A percentile compares a stretch with the other conserved stretches of the same genome.
Conservation (phyloP, 2,329 filamentous ascomycete genomes). For the Fonsecaea nubica region DNA sequence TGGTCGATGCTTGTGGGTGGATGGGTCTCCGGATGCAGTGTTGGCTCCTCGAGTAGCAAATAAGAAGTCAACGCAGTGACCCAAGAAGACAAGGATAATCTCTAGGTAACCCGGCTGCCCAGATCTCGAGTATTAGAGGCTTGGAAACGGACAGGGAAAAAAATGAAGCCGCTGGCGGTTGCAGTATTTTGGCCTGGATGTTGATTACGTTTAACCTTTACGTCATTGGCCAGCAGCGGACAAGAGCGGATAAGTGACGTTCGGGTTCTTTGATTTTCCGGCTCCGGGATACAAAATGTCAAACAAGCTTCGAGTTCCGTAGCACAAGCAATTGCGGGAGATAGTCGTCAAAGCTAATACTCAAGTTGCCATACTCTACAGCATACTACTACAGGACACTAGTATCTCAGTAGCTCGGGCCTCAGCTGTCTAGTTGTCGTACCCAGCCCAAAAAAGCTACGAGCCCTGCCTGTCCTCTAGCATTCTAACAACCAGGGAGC, state of each 20-base stretch:
- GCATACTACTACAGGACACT: neutral
- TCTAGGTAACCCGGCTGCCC: neutral
- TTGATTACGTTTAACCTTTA: slow-evolving; percentile 20
- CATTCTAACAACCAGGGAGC: neutral
- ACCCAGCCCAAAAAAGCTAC: neutral
- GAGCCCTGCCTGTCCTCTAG: neutral
- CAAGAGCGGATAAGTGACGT: neutral
- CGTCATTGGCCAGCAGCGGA: slow-evolving; percentile 6
- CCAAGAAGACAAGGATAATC: neutral
- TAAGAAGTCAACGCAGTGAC: neutral
- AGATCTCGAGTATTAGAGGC: neutral
- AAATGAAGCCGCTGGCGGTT: neutral
- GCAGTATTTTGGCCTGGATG: neutral
- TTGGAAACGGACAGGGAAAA: neutral
- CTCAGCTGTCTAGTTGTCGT: neutral
- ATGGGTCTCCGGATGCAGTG: neutral
- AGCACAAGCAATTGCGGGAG: neutral
- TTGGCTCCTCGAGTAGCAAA: neutral
- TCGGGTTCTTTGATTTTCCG: neutral
- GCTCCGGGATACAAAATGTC: neutral
- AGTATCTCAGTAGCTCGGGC: neutral
- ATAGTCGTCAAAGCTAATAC: neutral
- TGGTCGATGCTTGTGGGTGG: neutral
- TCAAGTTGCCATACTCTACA: neutral
- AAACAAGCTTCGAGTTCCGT: no score